A percentile compares a stretch with the other conserved stretches of the same genome.
Conservation (phyloP, 306 rosid genomes). For the Mimosa bimucronata region DNA sequence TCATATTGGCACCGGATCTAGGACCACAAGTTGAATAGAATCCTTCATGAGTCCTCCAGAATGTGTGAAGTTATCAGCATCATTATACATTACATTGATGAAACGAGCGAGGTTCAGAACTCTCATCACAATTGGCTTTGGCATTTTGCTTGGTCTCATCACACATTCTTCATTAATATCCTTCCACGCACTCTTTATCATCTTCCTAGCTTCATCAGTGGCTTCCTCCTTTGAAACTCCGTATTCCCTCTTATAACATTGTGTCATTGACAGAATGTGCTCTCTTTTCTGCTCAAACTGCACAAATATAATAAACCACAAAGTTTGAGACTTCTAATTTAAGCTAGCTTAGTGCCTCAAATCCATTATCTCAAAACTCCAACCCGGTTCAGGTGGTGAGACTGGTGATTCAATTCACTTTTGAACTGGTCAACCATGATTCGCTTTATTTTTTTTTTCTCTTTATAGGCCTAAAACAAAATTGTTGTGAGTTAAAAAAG, state of each 20-base stretch:
- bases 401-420: no score
- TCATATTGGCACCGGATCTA: background rate
- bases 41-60: background rate
- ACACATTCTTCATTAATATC: constrained; percentile 13
- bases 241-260: constrained; percentile 33
- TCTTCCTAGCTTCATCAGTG: background rate
- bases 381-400: no score
- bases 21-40: background rate
- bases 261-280: background rate
- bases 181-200: background rate
- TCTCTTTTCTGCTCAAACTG: constrained; percentile 32
- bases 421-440: no score
- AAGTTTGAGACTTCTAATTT: background rate
- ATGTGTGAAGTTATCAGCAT: background rate
- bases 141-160: background rate
- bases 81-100: no score
- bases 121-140: background rate
- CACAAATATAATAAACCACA: background rate
- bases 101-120: no score
- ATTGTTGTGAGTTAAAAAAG: no score
- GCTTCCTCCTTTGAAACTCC: constrained; percentile 31
- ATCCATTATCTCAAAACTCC: no score
- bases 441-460: no score
- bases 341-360: background rate
- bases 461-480: no score